Evolutionary conservation across 2,329 filamentous ascomycete species (phyloP), one percentile per base, ranked within the genome.

Genomic region (Botrytis elliptica): DNA sequence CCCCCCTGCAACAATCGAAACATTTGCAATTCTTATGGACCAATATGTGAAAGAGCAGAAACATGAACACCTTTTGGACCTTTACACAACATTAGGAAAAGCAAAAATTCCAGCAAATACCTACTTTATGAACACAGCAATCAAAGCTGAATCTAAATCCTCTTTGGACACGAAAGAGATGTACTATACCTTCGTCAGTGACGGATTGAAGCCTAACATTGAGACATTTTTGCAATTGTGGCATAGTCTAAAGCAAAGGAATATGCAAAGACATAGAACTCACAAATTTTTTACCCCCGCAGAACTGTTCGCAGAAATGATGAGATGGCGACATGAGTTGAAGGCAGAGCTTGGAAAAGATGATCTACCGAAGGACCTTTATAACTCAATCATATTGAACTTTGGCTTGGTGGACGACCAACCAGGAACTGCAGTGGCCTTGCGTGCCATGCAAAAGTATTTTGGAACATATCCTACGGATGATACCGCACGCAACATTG

Each of bases 51-150:
- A 89, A 62, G 88, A 90, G 29, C 85, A 87, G 25, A 85, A 91
- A 29, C 86, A 90, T 55, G 80, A 83, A 22, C 86, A 86, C 73
- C 85, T 93, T 69, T 83, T 88, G 66, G 84, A 86, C 70, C 84
- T 95, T 7, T 90, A 89, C 82, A 84, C 88, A 46, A 88, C 89
- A 2, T 89, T 93, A 75, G 83, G 85, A 22, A 84, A 88, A 63
- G 88, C 91, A 22, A 87, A 91, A 75, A 89, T 95, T 75, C 85
- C 84, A 71, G 88, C 91, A 2, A 91, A 93, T 79, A 88, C 90
- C 14, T 92, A 91, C 81, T 92, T 95, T 83, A 89, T 95, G 86
- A 96, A 95, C 81, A 91, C 94, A 79, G 84, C 95, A 36, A 87
- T 96, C 40, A 89, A 90, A 74, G 73, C 74, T 25, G 76, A 79